A percentile compares a stretch with the other conserved stretches of the same genome.
These are phyloP conservation scores for Nicotiana rustica DNA, from an alignment of 305 asterid species.

Conservation along the genomic window DNA sequence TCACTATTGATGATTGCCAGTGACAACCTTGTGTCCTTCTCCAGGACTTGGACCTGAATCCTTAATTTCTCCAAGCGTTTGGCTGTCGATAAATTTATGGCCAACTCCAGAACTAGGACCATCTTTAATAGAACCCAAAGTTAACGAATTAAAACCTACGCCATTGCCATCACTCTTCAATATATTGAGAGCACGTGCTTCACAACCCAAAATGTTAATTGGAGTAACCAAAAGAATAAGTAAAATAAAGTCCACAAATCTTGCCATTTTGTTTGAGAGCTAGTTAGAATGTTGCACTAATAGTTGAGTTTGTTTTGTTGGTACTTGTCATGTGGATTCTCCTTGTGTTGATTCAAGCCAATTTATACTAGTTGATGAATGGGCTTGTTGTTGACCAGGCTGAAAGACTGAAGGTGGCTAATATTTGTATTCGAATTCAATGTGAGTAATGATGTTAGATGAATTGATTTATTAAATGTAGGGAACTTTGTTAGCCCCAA, in stretches of 20 bases:
- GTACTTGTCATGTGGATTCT: background rate
- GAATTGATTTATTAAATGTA: background rate
- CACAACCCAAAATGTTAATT: background rate
- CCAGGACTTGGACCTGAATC: background rate
- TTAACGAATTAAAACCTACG: background rate
- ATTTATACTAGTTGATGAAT: background rate
- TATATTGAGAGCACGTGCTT: slow-evolving; percentile 28
- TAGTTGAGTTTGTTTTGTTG: background rate
- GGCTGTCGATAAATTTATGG: background rate
- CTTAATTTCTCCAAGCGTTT: background rate
- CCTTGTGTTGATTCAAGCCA: background rate
- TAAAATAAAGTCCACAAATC: background rate
- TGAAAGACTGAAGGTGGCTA: background rate
- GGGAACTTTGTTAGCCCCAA: background rate
- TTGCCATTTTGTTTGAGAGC: background rate
- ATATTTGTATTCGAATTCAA: slow-evolving; percentile 16
- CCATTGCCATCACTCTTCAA: slow-evolving; percentile 15
- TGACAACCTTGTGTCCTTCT: background rate
- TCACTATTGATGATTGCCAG: background rate
- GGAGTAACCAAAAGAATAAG: background rate
- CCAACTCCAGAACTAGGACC: slow-evolving; percentile 38
- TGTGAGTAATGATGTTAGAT: background rate
- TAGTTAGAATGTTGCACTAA: too few species aligned
- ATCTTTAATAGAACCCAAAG: slow-evolving; percentile 17
- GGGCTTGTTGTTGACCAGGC: background rate